Percentiles rank a stretch among this genome's conserved stretches.
Evolutionary conservation across 2,329 filamentous ascomycete genomes (phyloP).

Genomic region (Ceratocystis diversiconidia): DNA sequence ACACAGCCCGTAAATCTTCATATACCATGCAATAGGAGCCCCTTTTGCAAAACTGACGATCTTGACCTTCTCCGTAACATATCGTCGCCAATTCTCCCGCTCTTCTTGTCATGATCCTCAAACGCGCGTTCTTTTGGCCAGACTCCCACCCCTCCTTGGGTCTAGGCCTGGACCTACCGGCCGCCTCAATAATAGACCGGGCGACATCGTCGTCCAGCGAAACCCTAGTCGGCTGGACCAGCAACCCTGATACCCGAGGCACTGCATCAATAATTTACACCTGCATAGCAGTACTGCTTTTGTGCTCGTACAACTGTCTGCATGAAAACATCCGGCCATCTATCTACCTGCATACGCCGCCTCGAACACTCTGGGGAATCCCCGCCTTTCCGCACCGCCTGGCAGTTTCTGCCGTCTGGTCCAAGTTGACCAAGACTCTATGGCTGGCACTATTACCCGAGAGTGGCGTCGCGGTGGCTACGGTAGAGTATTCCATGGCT

Average conservation of each 20-base stretch:
- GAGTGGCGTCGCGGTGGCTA: not conserved
- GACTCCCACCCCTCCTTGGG: not conserved
- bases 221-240: slow-evolving; percentile 1
- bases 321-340: not conserved
- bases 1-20: not conserved
- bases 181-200: not conserved
- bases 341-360: not conserved
- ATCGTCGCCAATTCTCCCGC: too few relatives aligned
- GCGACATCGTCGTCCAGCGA: not conserved
- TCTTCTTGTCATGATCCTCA: not conserved
- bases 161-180: not conserved
- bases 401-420: not conserved
- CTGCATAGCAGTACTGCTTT: slow-evolving; percentile 10
- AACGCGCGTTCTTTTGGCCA: not conserved
- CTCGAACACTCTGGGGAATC: not conserved
- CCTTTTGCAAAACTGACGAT: not conserved
- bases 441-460: slow-evolving; percentile 3
- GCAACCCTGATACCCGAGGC: slow-evolving; percentile 1
- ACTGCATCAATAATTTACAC: slow-evolving; percentile 9
- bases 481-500: slow-evolving; percentile 2
- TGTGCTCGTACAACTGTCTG: slow-evolving; percentile 12
- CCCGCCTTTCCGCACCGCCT: slow-evolving; percentile 3
- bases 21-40: not conserved
- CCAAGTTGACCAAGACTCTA: not conserved
- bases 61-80: not conserved